Base-by-base conservation (phyloP, 139 green algal genomes). In the Auxenochlorella protothecoides region DNA sequence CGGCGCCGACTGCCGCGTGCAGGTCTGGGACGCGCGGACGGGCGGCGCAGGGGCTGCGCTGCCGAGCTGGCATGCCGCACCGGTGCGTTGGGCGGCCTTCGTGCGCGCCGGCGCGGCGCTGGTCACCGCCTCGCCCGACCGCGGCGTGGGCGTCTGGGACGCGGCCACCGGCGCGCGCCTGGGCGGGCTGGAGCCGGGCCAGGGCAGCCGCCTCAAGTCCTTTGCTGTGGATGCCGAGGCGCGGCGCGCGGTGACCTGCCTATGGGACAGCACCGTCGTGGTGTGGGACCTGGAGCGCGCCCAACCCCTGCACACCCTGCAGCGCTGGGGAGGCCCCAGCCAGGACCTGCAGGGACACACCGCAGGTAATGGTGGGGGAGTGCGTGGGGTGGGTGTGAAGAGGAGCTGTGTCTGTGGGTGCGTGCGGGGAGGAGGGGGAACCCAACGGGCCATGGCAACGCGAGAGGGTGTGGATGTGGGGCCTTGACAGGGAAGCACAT, bases 211-310 rank as follows among this genome's bases (percentile, higher is more conserved):
- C 27, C 63, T 88, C 8, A 81, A 82, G 66, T 80, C 71, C 59
- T 85, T 91, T 63, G 81, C 85, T 3, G 81, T 81, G 8, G 87
- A 77, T 5, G 65, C 62, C 8, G 72, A 85, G 59, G 80, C 81
- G 13, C 14, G 56, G 7, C 53, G 59, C 2, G 81, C 74, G 2
- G 78, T 85, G 5, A 63, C 83, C 7, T 82, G 81, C 66, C 75
- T 86, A 15, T 88, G 79, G 66, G 89, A 95, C 81, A 84, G 72
- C 65, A 92, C 78, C 2, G 77, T 92, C 5, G 74, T 71, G 0
- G 74, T 94, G 3, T 91, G 81, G 73, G 82, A 92, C 73, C 67
- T 91, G 70, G 59, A 27, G 4, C 76, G 6, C 3, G 78, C 78
- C 12, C 51, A 80, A 57, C 68, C 66, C 6, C 51, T 66, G 59